phyloP scores from a whole-genome alignment of 208 protist species.

The Kentomonas sorsogonicus region DNA sequence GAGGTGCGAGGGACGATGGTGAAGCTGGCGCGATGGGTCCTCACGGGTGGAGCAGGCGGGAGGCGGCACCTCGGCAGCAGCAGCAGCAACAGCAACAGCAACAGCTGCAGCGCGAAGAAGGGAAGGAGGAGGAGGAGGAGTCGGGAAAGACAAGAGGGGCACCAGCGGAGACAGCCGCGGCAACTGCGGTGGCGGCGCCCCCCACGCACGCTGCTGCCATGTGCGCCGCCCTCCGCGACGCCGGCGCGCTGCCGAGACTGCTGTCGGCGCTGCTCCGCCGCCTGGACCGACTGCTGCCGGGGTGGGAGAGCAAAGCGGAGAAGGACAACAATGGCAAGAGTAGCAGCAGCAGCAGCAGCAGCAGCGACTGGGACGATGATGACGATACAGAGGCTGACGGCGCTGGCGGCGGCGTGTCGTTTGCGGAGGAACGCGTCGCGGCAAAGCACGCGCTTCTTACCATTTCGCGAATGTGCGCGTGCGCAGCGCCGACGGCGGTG shows the following conservation, averaged over 20 bases:
- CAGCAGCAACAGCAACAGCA: background rate
- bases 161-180: background rate
- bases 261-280: background rate
- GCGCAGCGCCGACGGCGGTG: too few species aligned
- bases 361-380: constrained; percentile 45
- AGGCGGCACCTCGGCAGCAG: background rate
- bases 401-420: constrained; percentile 28
- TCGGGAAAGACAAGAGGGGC: background rate
- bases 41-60: background rate
- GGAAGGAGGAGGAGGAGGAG: too few species aligned
- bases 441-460: too few species aligned
- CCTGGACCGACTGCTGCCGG: background rate
- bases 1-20: constrained; percentile 47
- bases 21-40: constrained; percentile 11
- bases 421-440: constrained; percentile 28
- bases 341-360: constrained; percentile 3
- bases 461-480: too few species aligned
- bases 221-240: too few species aligned
- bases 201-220: too few species aligned
- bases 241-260: background rate
- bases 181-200: too few species aligned
- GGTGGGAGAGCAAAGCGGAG: background rate
- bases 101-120: constrained; percentile 2
- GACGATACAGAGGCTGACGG: constrained; percentile 26
- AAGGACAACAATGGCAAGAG: background rate